Conservation (phyloP, 495 filamentous ascomycete genomes). For the Amphirosellinia nigrospora region DNA sequence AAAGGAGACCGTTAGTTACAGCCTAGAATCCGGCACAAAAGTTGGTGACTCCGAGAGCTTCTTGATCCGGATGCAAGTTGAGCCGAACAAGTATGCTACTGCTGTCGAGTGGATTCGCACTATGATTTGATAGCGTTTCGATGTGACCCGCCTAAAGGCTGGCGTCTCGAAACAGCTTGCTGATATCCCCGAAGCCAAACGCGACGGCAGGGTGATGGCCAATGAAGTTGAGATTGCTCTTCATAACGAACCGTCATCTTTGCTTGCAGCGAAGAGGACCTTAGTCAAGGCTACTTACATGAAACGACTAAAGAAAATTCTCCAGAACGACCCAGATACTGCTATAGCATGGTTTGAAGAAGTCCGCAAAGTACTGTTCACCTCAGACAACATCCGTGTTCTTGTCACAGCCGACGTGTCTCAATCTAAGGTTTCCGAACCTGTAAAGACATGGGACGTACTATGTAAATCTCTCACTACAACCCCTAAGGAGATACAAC, state of each 20-base stretch:
- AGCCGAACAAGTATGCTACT: slow-evolving; percentile 83
- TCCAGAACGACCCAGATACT: slow-evolving; percentile 71
- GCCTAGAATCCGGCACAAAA: slow-evolving; percentile 66
- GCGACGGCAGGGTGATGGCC: slow-evolving; percentile 80
- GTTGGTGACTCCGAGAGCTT: slow-evolving; percentile 82
- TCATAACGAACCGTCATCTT: slow-evolving; percentile 73
- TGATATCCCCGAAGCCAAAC: slow-evolving; percentile 92
- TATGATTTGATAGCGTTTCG: slow-evolving; percentile 86
- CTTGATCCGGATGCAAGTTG: slow-evolving; percentile 80
- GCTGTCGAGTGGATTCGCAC: slow-evolving; percentile 85
- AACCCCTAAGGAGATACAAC: slow-evolving; percentile 44
- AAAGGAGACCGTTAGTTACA: slow-evolving; percentile 85
- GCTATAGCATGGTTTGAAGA: slow-evolving; percentile 78
- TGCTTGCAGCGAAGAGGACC: slow-evolving; percentile 76
- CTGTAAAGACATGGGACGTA: slow-evolving; percentile 82
- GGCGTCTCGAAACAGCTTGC: slow-evolving; percentile 87
- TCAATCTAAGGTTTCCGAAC: slow-evolving; percentile 73
- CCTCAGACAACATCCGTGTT: slow-evolving; percentile 81
- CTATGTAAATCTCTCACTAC: slow-evolving; percentile 57
- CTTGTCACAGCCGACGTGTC: slow-evolving; percentile 82
- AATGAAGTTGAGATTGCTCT: slow-evolving; percentile 81
- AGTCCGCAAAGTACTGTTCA: slow-evolving; percentile 74
- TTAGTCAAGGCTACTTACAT: slow-evolving; percentile 89
- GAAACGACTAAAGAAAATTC: slow-evolving; percentile 76
- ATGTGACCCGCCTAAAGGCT: slow-evolving; percentile 76